Percentiles rank a stretch among this genome's conserved stretches.
Evolutionary conservation across 1,284 basidiomycete genomes (phyloP).

Genomic region (Naganishia sp.): DNA sequence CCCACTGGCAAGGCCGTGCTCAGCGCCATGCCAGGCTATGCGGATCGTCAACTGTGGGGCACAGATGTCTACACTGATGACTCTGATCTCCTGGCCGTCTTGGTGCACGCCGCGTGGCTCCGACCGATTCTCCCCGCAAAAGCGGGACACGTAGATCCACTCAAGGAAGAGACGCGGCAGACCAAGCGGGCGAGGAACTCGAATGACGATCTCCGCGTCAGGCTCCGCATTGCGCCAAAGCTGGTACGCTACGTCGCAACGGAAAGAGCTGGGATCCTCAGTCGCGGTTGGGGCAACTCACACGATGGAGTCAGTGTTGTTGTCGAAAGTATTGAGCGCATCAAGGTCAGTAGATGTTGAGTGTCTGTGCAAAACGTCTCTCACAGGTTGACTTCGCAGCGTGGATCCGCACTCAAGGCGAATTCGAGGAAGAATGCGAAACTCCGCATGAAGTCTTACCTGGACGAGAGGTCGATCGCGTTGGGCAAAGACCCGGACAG

Average conservation of each 20-base stretch:
- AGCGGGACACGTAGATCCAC: conserved; percentile 19
- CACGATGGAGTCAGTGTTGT: conserved; percentile 61
- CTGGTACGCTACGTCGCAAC: conserved; percentile 58
- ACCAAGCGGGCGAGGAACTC: conserved; percentile 23
- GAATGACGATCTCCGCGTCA: conserved; percentile 54
- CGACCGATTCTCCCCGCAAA: conserved; percentile 42
- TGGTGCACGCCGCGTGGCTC: conserved; percentile 60
- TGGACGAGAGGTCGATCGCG: conserved; percentile 15
- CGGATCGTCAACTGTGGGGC: conserved; percentile 57
- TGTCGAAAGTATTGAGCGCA: conserved; percentile 56
- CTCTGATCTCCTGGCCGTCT: conserved; percentile 59
- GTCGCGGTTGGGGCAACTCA: conserved; percentile 60
- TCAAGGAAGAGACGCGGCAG: not conserved
- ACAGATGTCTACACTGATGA: conserved; percentile 65
- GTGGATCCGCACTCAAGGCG: conserved; percentile 8
- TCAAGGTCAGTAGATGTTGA: conserved; percentile 47
- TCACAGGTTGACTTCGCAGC: not conserved
- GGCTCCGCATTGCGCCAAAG: conserved; percentile 57
- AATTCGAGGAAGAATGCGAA: conserved; percentile 28
- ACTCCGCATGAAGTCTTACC: conserved; percentile 25
- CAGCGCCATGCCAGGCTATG: conserved; percentile 30
- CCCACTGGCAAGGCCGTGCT: conserved; percentile 24
- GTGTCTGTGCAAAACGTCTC: not conserved
- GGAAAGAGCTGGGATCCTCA: conserved; percentile 56
- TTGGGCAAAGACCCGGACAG: conserved; percentile 13